These are phyloP conservation scores for Talinum fruticosum DNA, from an alignment of 148 eudicot species.

Conservation along the genomic window DNA sequence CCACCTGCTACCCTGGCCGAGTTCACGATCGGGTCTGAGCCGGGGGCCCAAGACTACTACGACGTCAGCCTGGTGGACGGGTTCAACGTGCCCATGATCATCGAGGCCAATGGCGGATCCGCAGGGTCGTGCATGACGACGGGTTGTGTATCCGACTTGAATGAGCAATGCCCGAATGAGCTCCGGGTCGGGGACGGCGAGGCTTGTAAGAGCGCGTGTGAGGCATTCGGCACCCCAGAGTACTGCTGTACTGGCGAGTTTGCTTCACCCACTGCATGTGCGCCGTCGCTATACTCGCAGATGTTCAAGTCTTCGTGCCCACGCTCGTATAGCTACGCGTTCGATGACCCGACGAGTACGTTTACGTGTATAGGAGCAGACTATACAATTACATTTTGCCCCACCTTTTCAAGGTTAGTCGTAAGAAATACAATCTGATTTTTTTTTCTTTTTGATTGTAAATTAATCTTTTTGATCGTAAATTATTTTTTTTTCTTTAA, in stretches of 20 bases:
- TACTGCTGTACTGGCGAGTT: conserved; percentile 60
- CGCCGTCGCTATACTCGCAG: conserved; percentile 52
- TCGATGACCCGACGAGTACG: conserved; percentile 66
- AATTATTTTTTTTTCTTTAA: neutral
- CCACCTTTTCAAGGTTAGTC: conserved; percentile 38
- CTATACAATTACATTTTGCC: conserved; percentile 62
- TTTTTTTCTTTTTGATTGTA: neutral
- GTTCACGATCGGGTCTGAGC: conserved; percentile 48
- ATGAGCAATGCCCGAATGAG: conserved; percentile 52
- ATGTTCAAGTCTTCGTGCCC: conserved; percentile 66
- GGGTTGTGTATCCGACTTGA: conserved; percentile 53
- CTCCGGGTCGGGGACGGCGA: conserved; percentile 42
- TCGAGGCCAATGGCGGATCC: conserved; percentile 45
- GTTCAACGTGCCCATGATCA: conserved; percentile 49
- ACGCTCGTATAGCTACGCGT: conserved; percentile 65
- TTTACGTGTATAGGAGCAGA: conserved; percentile 58
- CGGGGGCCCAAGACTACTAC: conserved; percentile 46
- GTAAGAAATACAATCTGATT: neutral
- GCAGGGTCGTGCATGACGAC: conserved; percentile 52
- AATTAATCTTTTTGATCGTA: neutral
- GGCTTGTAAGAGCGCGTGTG: conserved; percentile 71
- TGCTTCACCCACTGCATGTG: conserved; percentile 45
- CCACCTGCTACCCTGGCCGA: conserved; percentile 71
- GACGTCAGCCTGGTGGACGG: conserved; percentile 81
- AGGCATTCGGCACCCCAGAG: conserved; percentile 53